Percentiles rank a stretch among this genome's conserved stretches.
Conservation (phyloP, 306 rosid species). For the Sechiopsis laciniata region DNA sequence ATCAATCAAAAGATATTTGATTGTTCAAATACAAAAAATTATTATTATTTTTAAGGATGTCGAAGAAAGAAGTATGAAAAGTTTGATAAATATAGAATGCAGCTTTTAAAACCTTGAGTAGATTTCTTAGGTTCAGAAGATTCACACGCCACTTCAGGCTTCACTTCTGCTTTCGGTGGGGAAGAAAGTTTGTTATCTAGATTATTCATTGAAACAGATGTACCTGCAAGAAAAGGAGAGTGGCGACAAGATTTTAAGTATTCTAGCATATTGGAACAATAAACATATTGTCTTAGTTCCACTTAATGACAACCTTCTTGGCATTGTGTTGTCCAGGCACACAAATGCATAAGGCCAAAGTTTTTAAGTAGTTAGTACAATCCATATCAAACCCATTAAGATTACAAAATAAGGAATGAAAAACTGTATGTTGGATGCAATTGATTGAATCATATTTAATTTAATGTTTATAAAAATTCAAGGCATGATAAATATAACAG, state of each 20-base stretch:
- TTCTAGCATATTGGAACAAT: constrained; percentile 3
- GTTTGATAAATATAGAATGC: background rate
- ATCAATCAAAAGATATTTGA: background rate
- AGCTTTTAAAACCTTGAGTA: background rate
- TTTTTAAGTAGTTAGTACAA: background rate
- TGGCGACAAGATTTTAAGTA: constrained; percentile 1
- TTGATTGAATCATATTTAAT: background rate
- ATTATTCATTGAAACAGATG: background rate
- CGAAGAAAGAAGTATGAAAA: background rate
- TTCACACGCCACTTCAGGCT: background rate
- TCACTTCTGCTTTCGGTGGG: background rate
- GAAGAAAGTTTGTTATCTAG: background rate
- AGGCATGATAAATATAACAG: background rate
- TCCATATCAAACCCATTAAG: background rate
- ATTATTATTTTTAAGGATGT: background rate
- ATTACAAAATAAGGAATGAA: background rate
- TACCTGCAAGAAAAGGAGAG: constrained; percentile 27
- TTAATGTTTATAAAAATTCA: background rate
- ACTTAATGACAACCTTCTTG: background rate
- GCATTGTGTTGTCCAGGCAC: background rate
- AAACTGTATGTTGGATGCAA: background rate
- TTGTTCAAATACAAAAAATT: constrained; percentile 1
- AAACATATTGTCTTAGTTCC: background rate
- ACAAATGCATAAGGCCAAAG: background rate
- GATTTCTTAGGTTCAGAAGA: background rate